Base-by-base conservation (phyloP, 805 yeast species). In the Ogataea sp. region DNA sequence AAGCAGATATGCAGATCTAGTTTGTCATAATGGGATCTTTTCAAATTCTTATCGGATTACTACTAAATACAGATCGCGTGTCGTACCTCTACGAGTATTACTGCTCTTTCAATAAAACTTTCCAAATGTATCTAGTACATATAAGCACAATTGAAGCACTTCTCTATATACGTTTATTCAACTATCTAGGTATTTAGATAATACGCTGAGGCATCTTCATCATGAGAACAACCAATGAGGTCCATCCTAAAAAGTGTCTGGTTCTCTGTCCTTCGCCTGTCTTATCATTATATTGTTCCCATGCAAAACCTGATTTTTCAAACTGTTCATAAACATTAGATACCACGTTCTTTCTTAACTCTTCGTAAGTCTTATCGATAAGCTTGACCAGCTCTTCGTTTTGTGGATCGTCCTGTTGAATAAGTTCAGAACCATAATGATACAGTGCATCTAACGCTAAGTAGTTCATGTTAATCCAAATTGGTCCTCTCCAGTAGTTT, bases 401-500 rank as follows among this genome's bases (percentile, higher is more conserved):
- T 1, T 49, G 46, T 5, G 57, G 62, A 2, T 70, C 52, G n/a
- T 42, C 39, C n/a, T n/a, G n/a, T 9, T 21, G 2, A 15, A 4
- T 10, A 70, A 52, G n/a, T 6, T 47, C 36, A 1, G 48, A 44
- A 1, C 57, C 65, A 40, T 89, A 90, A 55, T 76, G 62, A 25
- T 65, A 58, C 44, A 93, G 64, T 4, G 84, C 72, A 39, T 87
- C 93, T 32, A 93, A 65, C 4, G 80, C 67, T 58, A 93, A 64
- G 53, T 87, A 90, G 64, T 93, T 93, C 53, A 93, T 83, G 57
- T 88, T 84, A 49, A 88, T 68, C 97, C 97, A 93, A 21, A 93
- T 70, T 16, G 94, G 86, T 1, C 96, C 93, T 46, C 96, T 74
- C 98, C 98, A 93, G 64, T 93, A 93, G 59, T 90, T 80, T 54